Evolutionary conservation across 768 basidiomycete genomes (phyloP).

Genomic region (Leccinum rimulosum): DNA sequence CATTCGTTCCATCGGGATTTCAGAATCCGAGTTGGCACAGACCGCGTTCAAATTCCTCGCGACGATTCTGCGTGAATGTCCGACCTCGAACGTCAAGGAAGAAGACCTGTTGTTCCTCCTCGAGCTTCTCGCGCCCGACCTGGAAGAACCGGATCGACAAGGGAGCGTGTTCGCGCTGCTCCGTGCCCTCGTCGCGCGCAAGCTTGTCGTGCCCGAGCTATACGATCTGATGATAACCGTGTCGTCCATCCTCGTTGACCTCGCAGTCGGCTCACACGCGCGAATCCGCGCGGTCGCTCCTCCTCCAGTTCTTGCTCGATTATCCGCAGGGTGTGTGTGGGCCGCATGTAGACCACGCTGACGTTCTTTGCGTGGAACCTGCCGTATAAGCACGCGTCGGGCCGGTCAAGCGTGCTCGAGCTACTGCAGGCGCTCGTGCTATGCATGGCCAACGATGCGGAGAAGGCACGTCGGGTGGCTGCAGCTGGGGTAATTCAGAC

Average conservation of each 20-base stretch:
- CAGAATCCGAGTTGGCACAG: conserved; percentile 89
- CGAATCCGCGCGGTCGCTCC: conserved; percentile 83
- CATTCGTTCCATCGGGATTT: conserved; percentile 77
- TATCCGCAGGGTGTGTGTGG: conserved; percentile 88
- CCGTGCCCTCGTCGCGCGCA: conserved; percentile 85
- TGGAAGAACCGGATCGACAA: conserved; percentile 88
- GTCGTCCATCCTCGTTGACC: conserved; percentile 85
- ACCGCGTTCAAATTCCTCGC: conserved; percentile 85
- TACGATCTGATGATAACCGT: conserved; percentile 97
- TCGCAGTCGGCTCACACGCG: conserved; percentile 90
- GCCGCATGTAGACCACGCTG: conserved; percentile 84
- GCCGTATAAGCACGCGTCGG: conserved; percentile 86
- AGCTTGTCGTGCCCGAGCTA: conserved; percentile 92
- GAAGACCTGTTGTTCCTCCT: conserved; percentile 86
- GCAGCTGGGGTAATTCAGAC: conserved; percentile 79
- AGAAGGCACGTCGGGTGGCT: conserved; percentile 85
- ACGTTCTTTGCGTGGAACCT: conserved; percentile 90
- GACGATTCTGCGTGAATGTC: conserved; percentile 82
- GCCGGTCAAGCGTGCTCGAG: conserved; percentile 92
- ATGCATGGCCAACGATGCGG: conserved; percentile 92
- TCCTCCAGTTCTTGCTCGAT: conserved; percentile 93
- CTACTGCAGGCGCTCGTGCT: conserved; percentile 87
- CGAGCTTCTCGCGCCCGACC: conserved; percentile 80
- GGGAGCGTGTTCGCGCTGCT: conserved; percentile 82
- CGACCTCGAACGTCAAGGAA: conserved; percentile 78